Evolutionary conservation across 2,329 filamentous ascomycete genomes (phyloP).

Genomic region (Pyricularia pennisetigena): DNA sequence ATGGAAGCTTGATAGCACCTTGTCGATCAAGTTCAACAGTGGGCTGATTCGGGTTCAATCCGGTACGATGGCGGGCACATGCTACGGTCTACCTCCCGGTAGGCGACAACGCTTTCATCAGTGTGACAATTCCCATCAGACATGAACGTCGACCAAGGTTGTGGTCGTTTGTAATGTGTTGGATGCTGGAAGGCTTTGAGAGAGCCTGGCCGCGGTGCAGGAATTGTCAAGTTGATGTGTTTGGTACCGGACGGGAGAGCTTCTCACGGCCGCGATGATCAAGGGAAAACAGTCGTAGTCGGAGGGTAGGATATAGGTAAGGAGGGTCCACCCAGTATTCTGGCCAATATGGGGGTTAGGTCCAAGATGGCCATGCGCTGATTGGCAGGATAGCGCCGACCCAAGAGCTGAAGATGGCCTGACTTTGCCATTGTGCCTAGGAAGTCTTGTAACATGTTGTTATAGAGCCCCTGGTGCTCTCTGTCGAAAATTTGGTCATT

Average conservation of each 20-base stretch:
- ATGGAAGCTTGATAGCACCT: neutral
- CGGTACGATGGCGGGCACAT: neutral
- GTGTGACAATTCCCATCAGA: neutral
- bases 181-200: neutral
- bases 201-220: neutral
- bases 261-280: neutral
- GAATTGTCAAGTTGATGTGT: neutral
- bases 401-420: constrained; percentile 6
- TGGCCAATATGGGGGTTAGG: neutral
- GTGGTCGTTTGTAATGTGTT: neutral
- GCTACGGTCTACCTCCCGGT: neutral
- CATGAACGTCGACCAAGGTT: neutral
- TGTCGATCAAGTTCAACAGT: neutral
- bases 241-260: neutral
- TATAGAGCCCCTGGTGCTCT: constrained; percentile 5
- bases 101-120: neutral
- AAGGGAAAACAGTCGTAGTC: neutral
- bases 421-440: constrained; percentile 7
- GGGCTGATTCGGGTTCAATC: neutral
- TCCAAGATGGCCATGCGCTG: neutral
- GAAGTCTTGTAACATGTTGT: constrained; percentile 6
- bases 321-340: neutral
- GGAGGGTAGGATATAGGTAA: neutral
- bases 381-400: constrained; percentile 3
- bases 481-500: constrained; percentile 3